Evolutionary conservation across 192 early-diverging fungal genomes (phyloP).

Genomic region (Gryganskiella cystojenkinii): DNA sequence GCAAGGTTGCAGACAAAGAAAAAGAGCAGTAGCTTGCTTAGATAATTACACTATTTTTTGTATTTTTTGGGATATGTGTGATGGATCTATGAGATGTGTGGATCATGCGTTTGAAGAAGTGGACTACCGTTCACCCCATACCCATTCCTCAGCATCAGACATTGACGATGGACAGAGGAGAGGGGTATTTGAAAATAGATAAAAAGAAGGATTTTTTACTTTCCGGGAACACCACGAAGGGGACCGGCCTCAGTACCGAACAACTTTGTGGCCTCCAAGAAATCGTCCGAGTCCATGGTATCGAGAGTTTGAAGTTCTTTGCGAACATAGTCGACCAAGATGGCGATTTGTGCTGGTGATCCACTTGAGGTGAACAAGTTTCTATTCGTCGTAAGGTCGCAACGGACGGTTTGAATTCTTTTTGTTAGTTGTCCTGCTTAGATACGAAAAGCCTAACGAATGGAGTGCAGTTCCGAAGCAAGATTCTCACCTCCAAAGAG

Average conservation of each 20-base stretch:
- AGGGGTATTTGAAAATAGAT: not conserved
- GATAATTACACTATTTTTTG: not conserved
- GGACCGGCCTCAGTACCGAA: conserved; percentile 39
- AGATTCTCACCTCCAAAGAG: conserved; percentile 75
- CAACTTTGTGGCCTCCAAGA: conserved; percentile 36
- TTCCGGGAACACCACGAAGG: conserved; percentile 48
- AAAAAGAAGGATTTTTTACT: conserved; percentile 18
- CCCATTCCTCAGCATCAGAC: too few relatives aligned
- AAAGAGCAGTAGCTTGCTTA: too few relatives aligned
- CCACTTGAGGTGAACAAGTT: conserved; percentile 54
- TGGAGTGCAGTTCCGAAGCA: not conserved
- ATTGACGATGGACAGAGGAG: too few relatives aligned
- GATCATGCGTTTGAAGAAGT: not conserved
- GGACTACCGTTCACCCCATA: not conserved
- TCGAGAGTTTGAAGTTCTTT: conserved; percentile 53
- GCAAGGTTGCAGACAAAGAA: too few relatives aligned
- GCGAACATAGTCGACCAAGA: conserved; percentile 54
- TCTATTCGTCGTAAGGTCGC: conserved; percentile 5
- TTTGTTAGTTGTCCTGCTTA: too few relatives aligned
- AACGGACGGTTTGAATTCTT: too few relatives aligned
- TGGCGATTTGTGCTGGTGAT: conserved; percentile 44
- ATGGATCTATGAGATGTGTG: not conserved
- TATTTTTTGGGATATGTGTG: not conserved
- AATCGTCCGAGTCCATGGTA: conserved; percentile 38
- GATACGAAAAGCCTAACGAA: too few relatives aligned